These are phyloP conservation scores for Ceratocystis destructans DNA, from an alignment of 2,329 filamentous ascomycete genomes.

Conservation along the genomic window DNA sequence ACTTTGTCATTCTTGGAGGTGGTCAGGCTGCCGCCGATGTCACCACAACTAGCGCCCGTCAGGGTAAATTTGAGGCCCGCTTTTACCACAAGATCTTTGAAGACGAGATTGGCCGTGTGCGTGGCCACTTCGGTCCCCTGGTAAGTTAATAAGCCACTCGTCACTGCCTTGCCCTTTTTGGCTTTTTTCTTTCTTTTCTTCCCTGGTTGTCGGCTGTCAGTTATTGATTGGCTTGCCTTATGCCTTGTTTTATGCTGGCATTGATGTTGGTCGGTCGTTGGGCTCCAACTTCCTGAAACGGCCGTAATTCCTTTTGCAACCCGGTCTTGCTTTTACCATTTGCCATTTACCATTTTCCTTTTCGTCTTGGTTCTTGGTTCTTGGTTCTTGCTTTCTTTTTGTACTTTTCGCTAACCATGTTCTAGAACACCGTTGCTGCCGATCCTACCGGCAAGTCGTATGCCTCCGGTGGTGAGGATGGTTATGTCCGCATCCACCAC, in stretches of 20 bases:
- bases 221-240: no score
- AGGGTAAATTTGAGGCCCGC: constrained; percentile 97
- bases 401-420: constrained; percentile 15
- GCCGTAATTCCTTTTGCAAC: background rate
- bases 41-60: constrained; percentile 80
- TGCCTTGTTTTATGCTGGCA: no score
- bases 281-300: background rate
- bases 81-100: constrained; percentile 99
- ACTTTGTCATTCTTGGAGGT: constrained; percentile 94
- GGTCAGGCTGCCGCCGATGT: constrained; percentile 98
- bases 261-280: background rate
- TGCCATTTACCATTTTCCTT: background rate
- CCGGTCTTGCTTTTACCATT: background rate
- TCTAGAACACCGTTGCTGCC: constrained; percentile 76
- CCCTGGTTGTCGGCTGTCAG: no score
- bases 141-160: constrained; percentile 24
- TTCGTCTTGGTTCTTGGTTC: background rate
- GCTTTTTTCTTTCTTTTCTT: background rate
- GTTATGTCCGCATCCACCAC: constrained; percentile 94
- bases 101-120: constrained; percentile 93
- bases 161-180: background rate
- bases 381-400: background rate
- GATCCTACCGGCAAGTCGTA: constrained; percentile 87
- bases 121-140: constrained; percentile 90
- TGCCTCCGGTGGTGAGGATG: constrained; percentile 91